A percentile compares a stretch with the other conserved stretches of the same genome.
phyloP scores from a whole-genome alignment of 1,139 yeast species.

The Pichia sp. region DNA sequence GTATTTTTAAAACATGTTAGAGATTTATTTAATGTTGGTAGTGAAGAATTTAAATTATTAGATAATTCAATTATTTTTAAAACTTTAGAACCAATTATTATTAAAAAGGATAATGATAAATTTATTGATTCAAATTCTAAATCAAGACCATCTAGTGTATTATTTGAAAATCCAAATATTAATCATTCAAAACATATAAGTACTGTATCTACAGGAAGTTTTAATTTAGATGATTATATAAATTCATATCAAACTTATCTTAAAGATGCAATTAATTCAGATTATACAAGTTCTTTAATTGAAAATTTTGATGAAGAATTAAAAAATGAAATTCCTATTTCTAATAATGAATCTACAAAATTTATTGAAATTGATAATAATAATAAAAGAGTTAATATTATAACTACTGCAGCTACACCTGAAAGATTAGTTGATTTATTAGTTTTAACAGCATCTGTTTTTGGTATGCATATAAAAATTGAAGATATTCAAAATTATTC shows the following conservation, averaged over 20 bases:
- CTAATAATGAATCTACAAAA: too few species aligned
- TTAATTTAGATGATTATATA: slow-evolving; percentile 28
- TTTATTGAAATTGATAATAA: slow-evolving; percentile 8
- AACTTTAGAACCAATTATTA: slow-evolving; percentile 24
- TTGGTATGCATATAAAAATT: slow-evolving; percentile 41
- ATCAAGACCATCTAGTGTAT: slow-evolving; percentile 30
- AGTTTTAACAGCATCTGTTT: slow-evolving; percentile 56
- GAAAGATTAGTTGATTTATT: slow-evolving; percentile 57
- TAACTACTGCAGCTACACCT: slow-evolving; percentile 49
- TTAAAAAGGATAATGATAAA: slow-evolving; percentile 26
- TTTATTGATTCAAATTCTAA: slow-evolving; percentile 5
- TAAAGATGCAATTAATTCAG: slow-evolving; percentile 14
- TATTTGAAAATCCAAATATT: slow-evolving; percentile 27
- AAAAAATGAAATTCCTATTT: too few species aligned
- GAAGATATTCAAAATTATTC: slow-evolving; percentile 37
- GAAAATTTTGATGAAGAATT: not conserved
- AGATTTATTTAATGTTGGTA: slow-evolving; percentile 55
- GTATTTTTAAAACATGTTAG: slow-evolving; percentile 47
- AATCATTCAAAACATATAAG: slow-evolving; percentile 30
- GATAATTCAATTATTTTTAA: slow-evolving; percentile 52
- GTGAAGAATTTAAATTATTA: slow-evolving; percentile 44
- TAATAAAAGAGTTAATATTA: slow-evolving; percentile 22
- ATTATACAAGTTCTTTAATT: not conserved
- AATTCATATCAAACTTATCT: slow-evolving; percentile 22
- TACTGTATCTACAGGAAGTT: slow-evolving; percentile 29